A percentile compares a stretch with the other conserved stretches of the same genome.
Evolutionary conservation across 2,329 filamentous ascomycete species (phyloP).

Genomic region (Rhynchosporium graminicola): DNA sequence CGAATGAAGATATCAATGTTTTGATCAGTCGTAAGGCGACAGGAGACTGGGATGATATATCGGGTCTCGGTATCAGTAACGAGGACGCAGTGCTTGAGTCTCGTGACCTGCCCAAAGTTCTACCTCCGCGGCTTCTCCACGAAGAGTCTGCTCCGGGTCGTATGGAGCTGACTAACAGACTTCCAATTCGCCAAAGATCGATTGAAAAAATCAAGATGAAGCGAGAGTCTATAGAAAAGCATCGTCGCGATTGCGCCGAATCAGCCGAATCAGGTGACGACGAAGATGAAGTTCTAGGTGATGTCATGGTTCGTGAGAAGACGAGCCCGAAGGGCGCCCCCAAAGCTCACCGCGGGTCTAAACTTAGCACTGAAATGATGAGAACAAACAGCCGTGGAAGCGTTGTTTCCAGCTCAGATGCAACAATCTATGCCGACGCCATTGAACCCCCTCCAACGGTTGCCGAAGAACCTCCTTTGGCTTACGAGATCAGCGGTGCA

Average conservation of each 20-base stretch:
- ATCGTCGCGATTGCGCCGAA: constrained; percentile 73
- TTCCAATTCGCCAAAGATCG: constrained; percentile 60
- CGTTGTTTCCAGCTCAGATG: constrained; percentile 46
- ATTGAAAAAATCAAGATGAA: constrained; percentile 74
- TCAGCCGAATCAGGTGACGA: constrained; percentile 86
- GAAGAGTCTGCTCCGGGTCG: constrained; percentile 66
- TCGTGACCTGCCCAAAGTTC: constrained; percentile 43
- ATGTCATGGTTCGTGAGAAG: constrained; percentile 45
- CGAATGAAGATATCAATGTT: constrained; percentile 75
- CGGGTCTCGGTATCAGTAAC: constrained; percentile 77
- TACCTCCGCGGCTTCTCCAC: constrained; percentile 56
- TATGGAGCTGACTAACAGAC: constrained; percentile 46
- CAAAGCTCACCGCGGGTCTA: constrained; percentile 73
- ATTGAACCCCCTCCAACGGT: constrained; percentile 37
- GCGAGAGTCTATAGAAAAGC: constrained; percentile 73
- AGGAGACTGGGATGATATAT: constrained; percentile 77
- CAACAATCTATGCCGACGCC: constrained; percentile 29
- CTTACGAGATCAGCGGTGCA: constrained; percentile 33
- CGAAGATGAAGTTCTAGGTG: constrained; percentile 87
- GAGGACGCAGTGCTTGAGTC: constrained; percentile 45
- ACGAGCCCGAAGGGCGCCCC: constrained; percentile 50
- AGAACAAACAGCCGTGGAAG: constrained; percentile 93
- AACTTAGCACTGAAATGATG: constrained; percentile 97
- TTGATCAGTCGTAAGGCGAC: constrained; percentile 72
- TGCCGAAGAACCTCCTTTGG: constrained; percentile 32